phyloP scores from a whole-genome alignment of 495 filamentous ascomycete species.

The Xylaria acuta region DNA sequence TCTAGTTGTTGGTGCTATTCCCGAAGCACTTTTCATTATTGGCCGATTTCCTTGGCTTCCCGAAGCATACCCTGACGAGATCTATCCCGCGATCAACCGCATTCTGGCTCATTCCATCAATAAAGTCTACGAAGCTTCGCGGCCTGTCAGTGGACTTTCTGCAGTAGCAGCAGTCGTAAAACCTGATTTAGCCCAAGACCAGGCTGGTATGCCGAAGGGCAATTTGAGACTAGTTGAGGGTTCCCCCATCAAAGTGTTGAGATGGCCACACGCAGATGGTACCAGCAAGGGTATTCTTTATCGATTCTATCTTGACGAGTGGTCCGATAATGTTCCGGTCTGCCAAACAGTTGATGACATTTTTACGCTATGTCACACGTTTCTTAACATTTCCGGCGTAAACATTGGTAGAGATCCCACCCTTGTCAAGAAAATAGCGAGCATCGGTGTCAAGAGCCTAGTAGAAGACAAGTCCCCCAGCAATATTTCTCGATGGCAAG shows the following conservation, averaged over 20 bases:
- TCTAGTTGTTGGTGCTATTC: slow-evolving; percentile 88
- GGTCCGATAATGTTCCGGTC: slow-evolving; percentile 89
- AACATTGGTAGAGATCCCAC: slow-evolving; percentile 84
- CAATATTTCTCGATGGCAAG: slow-evolving; percentile 77
- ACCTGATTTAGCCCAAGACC: slow-evolving; percentile 53
- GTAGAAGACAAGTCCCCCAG: slow-evolving; percentile 68
- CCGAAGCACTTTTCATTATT: slow-evolving; percentile 90
- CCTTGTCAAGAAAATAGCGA: slow-evolving; percentile 78
- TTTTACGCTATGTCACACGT: slow-evolving; percentile 82
- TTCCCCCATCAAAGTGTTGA: slow-evolving; percentile 65
- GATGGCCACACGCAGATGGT: slow-evolving; percentile 84
- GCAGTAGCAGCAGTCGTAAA: slow-evolving; percentile 27
- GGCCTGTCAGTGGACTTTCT: slow-evolving; percentile 33
- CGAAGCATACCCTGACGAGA: slow-evolving; percentile 79
- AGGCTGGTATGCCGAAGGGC: slow-evolving; percentile 68
- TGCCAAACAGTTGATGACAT: slow-evolving; percentile 92
- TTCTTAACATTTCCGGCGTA: slow-evolving; percentile 83
- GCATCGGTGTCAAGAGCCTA: slow-evolving; percentile 81
- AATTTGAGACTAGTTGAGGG: slow-evolving; percentile 63
- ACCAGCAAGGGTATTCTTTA: slow-evolving; percentile 75
- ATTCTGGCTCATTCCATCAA: slow-evolving; percentile 80
- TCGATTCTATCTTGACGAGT: slow-evolving; percentile 96
- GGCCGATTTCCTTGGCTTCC: slow-evolving; percentile 91
- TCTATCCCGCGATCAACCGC: slow-evolving; percentile 70
- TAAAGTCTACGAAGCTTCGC: slow-evolving; percentile 50